Percentiles rank a stretch among this genome's conserved stretches.
phyloP scores from a whole-genome alignment of 2,329 filamentous ascomycete genomes.

The Diplodia scrobiculata region DNA sequence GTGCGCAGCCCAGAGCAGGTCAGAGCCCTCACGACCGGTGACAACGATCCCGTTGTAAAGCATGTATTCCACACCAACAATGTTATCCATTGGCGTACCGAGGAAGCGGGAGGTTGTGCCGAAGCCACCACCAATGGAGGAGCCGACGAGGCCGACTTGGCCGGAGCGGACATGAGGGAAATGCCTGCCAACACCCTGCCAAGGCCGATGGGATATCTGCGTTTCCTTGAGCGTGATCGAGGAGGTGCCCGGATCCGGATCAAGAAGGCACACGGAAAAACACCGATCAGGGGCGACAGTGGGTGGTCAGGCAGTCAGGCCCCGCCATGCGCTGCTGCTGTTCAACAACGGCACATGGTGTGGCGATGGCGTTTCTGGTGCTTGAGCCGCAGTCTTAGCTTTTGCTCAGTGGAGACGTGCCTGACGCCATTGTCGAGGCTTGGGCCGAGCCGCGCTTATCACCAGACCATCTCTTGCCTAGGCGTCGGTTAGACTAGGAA shows the following conservation, averaged over 20 bases:
- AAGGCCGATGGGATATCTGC: conserved; percentile 3
- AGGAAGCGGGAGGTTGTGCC: conserved; percentile 33
- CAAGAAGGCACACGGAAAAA: not conserved
- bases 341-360: not conserved
- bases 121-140: conserved; percentile 32
- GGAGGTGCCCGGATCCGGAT: not conserved
- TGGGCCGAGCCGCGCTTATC: not conserved
- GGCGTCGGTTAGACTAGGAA: conserved; percentile 18
- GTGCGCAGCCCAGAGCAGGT: conserved; percentile 28
- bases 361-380: not conserved
- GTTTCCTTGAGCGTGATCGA: not conserved
- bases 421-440: not conserved
- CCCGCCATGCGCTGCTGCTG: not conserved
- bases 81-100: conserved; percentile 32
- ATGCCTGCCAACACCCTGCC: conserved; percentile 29
- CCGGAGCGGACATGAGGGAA: conserved; percentile 33
- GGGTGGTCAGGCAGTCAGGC: no score
- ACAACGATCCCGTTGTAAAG: conserved; percentile 24
- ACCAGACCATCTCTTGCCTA: not conserved
- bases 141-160: conserved; percentile 32
- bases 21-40: conserved; percentile 5
- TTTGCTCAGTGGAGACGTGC: not conserved
- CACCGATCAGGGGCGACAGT: not conserved
- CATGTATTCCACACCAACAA: conserved; percentile 32
- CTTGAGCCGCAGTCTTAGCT: not conserved